Evolutionary conservation across 2,329 filamentous ascomycete genomes (phyloP).

Genomic region (Cladophialophora carrionii): DNA sequence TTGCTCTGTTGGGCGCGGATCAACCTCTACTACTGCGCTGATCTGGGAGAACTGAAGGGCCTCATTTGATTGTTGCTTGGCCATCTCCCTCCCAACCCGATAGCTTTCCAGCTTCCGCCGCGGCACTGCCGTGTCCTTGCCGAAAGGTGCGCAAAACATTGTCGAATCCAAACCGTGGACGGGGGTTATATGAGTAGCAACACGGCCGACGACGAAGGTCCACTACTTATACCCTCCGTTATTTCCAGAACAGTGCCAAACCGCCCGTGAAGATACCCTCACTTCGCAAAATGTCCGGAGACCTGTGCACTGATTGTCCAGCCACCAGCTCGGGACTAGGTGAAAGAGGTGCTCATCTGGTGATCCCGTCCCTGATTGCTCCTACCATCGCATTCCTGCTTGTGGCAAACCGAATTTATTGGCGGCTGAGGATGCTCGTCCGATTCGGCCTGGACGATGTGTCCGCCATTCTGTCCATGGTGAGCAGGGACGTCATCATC

Average conservation of each 20-base stretch:
- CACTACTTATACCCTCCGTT: constrained; percentile 10
- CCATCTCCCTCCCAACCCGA: constrained; percentile 3
- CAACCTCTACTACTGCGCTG: not conserved
- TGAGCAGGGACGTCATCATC: constrained; percentile 23
- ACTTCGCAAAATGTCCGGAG: constrained; percentile 15
- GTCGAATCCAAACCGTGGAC: not conserved
- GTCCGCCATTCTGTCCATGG: constrained; percentile 40
- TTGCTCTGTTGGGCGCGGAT: not conserved
- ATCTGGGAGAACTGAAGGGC: not conserved
- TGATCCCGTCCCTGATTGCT: constrained; percentile 38
- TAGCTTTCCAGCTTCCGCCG: constrained; percentile 11
- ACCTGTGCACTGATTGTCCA: constrained; percentile 10
- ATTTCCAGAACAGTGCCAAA: not conserved
- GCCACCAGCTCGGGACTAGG: constrained; percentile 26
- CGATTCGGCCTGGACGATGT: constrained; percentile 40
- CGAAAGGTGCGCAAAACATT: constrained; percentile 4
- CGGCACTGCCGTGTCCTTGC: constrained; percentile 19
- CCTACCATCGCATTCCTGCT: constrained; percentile 37
- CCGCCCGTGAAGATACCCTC: not conserved
- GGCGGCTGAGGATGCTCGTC: constrained; percentile 36
- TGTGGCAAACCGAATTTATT: constrained; percentile 39
- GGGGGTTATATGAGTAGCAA: constrained; percentile 4
- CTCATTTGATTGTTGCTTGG: constrained; percentile 13
- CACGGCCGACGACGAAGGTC: not conserved
- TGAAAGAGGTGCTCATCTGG: constrained; percentile 36